Base-by-base conservation (phyloP, 306 rosid species). In the Spatholobus suberectus region DNA sequence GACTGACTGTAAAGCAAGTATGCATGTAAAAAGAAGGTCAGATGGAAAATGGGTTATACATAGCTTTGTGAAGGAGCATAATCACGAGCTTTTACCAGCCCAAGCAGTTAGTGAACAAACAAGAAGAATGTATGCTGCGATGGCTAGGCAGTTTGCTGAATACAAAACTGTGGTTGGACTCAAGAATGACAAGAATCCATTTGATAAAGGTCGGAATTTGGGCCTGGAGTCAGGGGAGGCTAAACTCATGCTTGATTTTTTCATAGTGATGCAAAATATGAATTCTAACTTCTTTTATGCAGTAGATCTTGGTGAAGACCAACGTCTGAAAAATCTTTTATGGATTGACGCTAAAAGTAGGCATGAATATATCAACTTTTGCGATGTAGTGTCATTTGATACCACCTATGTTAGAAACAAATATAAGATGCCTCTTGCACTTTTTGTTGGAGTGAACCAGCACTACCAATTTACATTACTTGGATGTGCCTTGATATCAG, bases 21-120 rank as follows among this genome's bases (percentile, higher is more conserved):
- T 96, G 99, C 99, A 96, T 86, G 99, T 96, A 78, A 96, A 96
- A 93, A 91, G 99, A 89, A 92, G 94, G 85, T 54, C 89, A 11
- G 99, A 96, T 91, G 99, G 99, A 62, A 94, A 94, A 85, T 96
- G 99, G 99, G 96, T 96, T 34, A 96, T 96, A 84, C 98, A 94
- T 85, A 96, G 90, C 84, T 96, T 96, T 86, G 90, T 96, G 83
- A 96, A 92, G 92, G 96, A 91, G 87, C 99, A 96, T 87, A 96
- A 96, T 86, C 99, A 96, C 18, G 99, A 90, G 75, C 92, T 96
- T 75, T 85, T 96, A 88, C 99, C 99, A n/a, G 99, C 98, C 38
- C 98, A 96, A 87, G 99, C 99, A 43, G 96, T 96, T 38, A 96
- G 99, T 89, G 99, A 94, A 84, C 98, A 94, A 89, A 94, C 99